Conservation (phyloP, 1,284 basidiomycete genomes). For the Cryptococcus floricola region DNA sequence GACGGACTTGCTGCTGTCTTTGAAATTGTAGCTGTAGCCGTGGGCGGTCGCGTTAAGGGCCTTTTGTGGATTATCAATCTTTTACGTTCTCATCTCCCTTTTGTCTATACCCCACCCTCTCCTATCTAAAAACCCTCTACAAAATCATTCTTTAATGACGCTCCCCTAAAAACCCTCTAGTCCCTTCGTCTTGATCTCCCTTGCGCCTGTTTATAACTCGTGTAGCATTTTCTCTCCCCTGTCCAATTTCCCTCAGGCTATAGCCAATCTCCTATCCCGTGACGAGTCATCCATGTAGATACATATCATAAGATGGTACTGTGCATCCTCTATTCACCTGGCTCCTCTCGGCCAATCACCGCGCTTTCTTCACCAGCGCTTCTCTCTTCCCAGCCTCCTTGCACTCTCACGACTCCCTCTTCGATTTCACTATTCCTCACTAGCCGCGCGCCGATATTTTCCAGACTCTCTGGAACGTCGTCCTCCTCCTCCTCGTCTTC, state of each 20-base stretch:
- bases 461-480: slow-evolving; percentile 42
- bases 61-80: too few relatives aligned
- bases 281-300: neutral
- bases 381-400: slow-evolving; percentile 43
- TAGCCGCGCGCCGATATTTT: slow-evolving; percentile 37
- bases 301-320: neutral
- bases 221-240: neutral
- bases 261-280: neutral
- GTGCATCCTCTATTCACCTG: slow-evolving; percentile 22
- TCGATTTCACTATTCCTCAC: slow-evolving; percentile 42
- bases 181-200: neutral
- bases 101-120: too few relatives aligned
- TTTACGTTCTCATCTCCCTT: too few relatives aligned
- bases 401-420: slow-evolving; percentile 35
- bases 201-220: neutral
- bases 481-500: slow-evolving; percentile 13
- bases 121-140: too few relatives aligned
- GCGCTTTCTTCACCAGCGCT: slow-evolving; percentile 40
- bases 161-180: too few relatives aligned
- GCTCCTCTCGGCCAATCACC: slow-evolving; percentile 42
- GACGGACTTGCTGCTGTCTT: neutral
- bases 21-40: neutral
- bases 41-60: neutral
- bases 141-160: too few relatives aligned
- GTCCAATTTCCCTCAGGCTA: neutral